Percentiles rank a stretch among this genome's conserved stretches.
These are phyloP conservation scores for Pseudopithomyces chartarum DNA, from an alignment of 2,329 filamentous ascomycete genomes.

Conservation along the genomic window DNA sequence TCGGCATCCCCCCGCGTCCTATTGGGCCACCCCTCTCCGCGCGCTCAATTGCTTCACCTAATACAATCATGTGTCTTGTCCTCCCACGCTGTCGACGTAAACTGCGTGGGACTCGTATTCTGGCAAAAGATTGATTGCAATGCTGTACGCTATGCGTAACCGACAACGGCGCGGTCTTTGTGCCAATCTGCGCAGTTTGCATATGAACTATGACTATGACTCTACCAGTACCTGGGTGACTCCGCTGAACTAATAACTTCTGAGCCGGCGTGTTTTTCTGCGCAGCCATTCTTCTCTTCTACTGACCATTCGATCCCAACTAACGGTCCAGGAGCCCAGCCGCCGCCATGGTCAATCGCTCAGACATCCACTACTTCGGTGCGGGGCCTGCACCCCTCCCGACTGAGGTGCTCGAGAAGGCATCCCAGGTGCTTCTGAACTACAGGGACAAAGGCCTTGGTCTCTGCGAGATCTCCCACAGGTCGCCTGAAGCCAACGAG, in stretches of 20 bases:
- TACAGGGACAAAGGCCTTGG: slow-evolving; percentile 81
- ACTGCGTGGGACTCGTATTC: slow-evolving; percentile 3
- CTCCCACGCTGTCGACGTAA: slow-evolving; percentile 13
- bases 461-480: slow-evolving; percentile 88
- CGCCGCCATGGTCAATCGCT: slow-evolving; percentile 68
- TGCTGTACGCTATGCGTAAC: neutral
- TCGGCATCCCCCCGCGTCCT: slow-evolving; percentile 25
- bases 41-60: slow-evolving; percentile 28
- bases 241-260: slow-evolving; percentile 5
- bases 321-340: slow-evolving; percentile 4
- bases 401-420: slow-evolving; percentile 77
- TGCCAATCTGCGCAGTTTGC: neutral
- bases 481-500: slow-evolving; percentile 75
- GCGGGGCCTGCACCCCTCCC: slow-evolving; percentile 89
- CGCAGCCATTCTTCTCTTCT: slow-evolving; percentile 7
- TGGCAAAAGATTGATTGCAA: neutral
- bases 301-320: slow-evolving; percentile 6
- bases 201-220: slow-evolving; percentile 3
- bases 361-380: slow-evolving; percentile 83
- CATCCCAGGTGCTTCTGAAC: slow-evolving; percentile 78
- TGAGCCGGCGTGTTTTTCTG: neutral
- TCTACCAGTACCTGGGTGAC: neutral
- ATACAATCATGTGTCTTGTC: slow-evolving; percentile 14
- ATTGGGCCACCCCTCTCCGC: slow-evolving; percentile 31
- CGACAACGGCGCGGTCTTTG: neutral